These are phyloP conservation scores for Perkinsela sp. DNA, from an alignment of 208 protist species.

Conservation along the genomic window DNA sequence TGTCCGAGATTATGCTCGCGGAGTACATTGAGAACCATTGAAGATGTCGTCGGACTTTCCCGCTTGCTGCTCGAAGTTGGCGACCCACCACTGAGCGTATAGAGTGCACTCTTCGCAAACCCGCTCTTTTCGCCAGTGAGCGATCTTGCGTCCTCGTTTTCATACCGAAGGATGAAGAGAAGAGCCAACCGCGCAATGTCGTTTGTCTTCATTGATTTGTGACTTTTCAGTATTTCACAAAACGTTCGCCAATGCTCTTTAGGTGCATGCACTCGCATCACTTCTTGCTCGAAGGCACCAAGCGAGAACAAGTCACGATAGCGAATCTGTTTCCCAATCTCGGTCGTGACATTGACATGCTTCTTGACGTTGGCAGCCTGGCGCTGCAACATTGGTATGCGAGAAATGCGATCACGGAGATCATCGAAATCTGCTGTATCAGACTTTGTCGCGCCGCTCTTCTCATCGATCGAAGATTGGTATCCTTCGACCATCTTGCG, in stretches of 20 bases:
- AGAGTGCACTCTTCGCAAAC: conserved; percentile 34
- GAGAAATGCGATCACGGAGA: background rate
- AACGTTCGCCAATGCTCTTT: conserved; percentile 18
- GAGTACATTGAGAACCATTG: conserved; percentile 38
- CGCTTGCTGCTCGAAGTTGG: conserved; percentile 11
- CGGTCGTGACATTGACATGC: background rate
- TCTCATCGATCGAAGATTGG: conserved; percentile 59
- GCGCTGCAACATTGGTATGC: background rate
- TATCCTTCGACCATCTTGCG: conserved; percentile 78
- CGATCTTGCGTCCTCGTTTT: conserved; percentile 33
- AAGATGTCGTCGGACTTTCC: conserved; percentile 24
- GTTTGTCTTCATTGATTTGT: conserved; percentile 36
- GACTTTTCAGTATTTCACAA: conserved; percentile 51
- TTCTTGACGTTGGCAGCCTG: background rate
- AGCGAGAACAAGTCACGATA: background rate
- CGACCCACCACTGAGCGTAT: conserved; percentile 28
- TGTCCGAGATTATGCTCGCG: conserved; percentile 34
- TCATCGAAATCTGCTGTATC: conserved; percentile 20
- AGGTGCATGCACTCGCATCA: background rate
- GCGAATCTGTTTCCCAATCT: background rate
- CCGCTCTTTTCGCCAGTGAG: conserved; percentile 31
- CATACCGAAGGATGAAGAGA: conserved; percentile 49
- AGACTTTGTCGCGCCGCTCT: conserved; percentile 29
- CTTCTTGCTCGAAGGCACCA: background rate
- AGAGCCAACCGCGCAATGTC: conserved; percentile 40